Conservation (phyloP, 352 stramenopile genomes). For the Globisporangium perplexum region DNA sequence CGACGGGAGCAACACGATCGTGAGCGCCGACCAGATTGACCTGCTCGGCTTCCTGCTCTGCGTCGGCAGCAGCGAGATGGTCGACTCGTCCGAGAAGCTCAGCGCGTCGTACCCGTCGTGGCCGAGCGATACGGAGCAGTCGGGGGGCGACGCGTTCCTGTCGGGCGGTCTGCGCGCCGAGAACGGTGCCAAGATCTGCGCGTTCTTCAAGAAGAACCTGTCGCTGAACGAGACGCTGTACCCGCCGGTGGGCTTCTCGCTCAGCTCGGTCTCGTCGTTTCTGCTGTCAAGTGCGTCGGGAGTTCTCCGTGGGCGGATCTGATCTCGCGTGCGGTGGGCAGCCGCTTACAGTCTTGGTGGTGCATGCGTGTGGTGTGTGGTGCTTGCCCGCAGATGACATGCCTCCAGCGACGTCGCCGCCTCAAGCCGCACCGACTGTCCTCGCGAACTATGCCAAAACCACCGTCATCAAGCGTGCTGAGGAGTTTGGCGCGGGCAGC, state of each 20-base stretch:
- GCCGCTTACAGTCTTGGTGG: background rate
- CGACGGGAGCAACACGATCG: slow-evolving; percentile 38
- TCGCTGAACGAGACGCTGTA: slow-evolving; percentile 80
- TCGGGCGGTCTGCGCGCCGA: slow-evolving; percentile 21
- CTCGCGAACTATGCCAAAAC: slow-evolving; percentile 64
- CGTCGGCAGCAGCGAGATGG: slow-evolving; percentile 42
- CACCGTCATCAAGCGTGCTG: slow-evolving; percentile 71
- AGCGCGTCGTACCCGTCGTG: slow-evolving; percentile 66
- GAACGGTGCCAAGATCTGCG: slow-evolving; percentile 55
- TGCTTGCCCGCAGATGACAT: slow-evolving; percentile 3
- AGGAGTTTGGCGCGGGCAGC: slow-evolving; percentile 42
- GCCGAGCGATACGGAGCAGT: slow-evolving; percentile 16
- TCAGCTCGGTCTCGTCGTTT: slow-evolving; percentile 19
- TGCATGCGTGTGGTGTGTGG: background rate
- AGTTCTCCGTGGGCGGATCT: background rate
- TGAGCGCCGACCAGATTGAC: slow-evolving; percentile 65
- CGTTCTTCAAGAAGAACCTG: slow-evolving; percentile 72
- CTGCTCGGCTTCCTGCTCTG: slow-evolving; percentile 72
- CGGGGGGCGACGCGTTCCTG: slow-evolving; percentile 14
- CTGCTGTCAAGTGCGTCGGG: slow-evolving; percentile 9
- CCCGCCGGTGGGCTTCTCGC: slow-evolving; percentile 62
- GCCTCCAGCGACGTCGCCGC: background rate
- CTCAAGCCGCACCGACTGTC: slow-evolving; percentile 31
- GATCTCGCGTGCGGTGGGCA: too few species aligned
- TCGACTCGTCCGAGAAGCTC: slow-evolving; percentile 46